Evolutionary conservation across 257 asterid species (phyloP), one percentile per base, ranked within the genome.

Genomic region (Fraxinus americana): DNA sequence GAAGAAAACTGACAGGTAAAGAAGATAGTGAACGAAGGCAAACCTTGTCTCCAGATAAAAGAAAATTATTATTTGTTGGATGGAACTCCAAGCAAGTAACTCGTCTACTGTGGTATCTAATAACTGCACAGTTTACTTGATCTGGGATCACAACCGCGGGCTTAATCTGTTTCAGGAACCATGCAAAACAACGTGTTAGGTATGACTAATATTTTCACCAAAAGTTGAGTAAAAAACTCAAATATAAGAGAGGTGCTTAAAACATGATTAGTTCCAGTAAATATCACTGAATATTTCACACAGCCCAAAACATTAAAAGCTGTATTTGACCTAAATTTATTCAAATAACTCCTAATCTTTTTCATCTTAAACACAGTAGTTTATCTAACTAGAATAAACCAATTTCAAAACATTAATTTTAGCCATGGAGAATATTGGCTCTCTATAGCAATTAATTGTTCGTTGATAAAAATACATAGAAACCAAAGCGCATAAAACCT

Each of bases 1-100:
- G 41, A 41, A 27, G 36, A 25, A 73, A 57, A 21, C 27, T 59
- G 27, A 77, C 41, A 78, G 54, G 54, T 10, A 63, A 59, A 29
- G 59, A 35, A 43, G 7, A 29, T 5, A 59, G 76, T 59, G 36
- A 65, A 76, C 43, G 66, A 69, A 73, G 74, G 39, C 85, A 41
- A 75, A 93, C 99, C 97, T 95, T 95, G 80, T 95, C 99, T 71
- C 99, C 99, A 50, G 99, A 95, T 79, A 95, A 77, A 77, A 95
- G 92, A 80, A 95, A 86, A 74, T 91, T 90, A 80, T 90, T 87
- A 48, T 81, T 85, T 54, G 99, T 90, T 23, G 99, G 99, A 83
- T 95, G 99, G 78, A 95, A 95, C 91, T 93, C 98, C 90, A 95
- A 83, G 85, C 99, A 95, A 34, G 99, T 91, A 68, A 95, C 75